Evolutionary conservation across 164 flowering plant genomes (phyloP).

Genomic region (Amborella trichopoda): DNA sequence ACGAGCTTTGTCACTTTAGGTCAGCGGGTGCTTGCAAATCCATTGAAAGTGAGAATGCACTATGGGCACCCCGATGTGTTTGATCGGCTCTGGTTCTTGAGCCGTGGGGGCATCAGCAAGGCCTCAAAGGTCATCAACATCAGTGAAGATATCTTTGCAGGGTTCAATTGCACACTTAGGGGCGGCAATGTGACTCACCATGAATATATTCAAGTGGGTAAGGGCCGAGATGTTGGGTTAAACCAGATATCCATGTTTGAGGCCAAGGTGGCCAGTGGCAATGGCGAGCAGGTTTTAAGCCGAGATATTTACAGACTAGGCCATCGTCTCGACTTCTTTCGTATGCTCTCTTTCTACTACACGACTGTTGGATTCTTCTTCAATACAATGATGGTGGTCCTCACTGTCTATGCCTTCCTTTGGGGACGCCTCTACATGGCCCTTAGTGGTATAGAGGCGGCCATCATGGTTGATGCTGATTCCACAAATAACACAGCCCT

Average conservation of each 20-base stretch:
- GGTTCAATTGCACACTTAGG: slow-evolving; percentile 86
- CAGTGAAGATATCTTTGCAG: slow-evolving; percentile 96
- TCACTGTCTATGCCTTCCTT: slow-evolving; percentile 66
- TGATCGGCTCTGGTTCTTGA: slow-evolving; percentile 85
- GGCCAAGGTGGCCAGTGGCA: slow-evolving; percentile 96
- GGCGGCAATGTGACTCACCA: slow-evolving; percentile 98
- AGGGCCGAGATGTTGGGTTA: slow-evolving; percentile 94
- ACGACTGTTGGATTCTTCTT: slow-evolving; percentile 78
- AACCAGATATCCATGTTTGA: slow-evolving; percentile 96
- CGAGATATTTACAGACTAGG: slow-evolving; percentile 88
- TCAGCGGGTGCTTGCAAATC: slow-evolving; percentile 92
- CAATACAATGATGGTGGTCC: slow-evolving; percentile 65
- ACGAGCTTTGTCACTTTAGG: slow-evolving; percentile 88
- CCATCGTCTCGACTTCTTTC: slow-evolving; percentile 85
- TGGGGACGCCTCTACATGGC: slow-evolving; percentile 93
- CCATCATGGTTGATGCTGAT: slow-evolving; percentile 10
- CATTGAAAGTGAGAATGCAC: slow-evolving; percentile 86
- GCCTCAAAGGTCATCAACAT: slow-evolving; percentile 86
- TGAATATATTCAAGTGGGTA: slow-evolving; percentile 95
- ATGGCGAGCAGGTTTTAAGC: slow-evolving; percentile 89
- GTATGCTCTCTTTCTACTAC: slow-evolving; percentile 84
- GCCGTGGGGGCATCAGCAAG: slow-evolving; percentile 91
- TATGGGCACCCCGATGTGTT: slow-evolving; percentile 99
- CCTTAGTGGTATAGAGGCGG: slow-evolving; percentile 70
- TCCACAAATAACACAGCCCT: slow-evolving; percentile 51